Conservation (phyloP, 2,329 filamentous ascomycete species). For the Pseudogymnoascus pannorum region DNA sequence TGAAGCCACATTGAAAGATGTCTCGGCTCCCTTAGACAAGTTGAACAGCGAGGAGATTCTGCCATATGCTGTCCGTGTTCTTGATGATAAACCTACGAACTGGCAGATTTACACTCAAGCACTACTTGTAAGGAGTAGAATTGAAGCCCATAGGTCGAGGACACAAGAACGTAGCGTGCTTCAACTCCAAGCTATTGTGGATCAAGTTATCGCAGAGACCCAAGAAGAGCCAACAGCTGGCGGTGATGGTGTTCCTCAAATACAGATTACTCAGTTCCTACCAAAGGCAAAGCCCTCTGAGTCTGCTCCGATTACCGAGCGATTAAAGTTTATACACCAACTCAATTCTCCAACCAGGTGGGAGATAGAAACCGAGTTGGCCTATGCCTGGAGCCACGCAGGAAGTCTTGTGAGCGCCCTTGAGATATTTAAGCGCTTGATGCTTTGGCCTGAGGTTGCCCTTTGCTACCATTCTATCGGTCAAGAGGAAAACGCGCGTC, state of each 20-base stretch:
- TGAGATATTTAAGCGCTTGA: conserved; percentile 89
- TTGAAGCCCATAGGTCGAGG: conserved; percentile 79
- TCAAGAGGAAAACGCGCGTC: conserved; percentile 72
- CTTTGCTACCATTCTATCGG: conserved; percentile 56
- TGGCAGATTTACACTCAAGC: conserved; percentile 98
- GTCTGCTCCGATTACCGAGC: conserved; percentile 67
- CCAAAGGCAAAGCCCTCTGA: conserved; percentile 69
- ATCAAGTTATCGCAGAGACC: conserved; percentile 89
- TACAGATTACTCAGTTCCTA: conserved; percentile 68
- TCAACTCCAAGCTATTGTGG: conserved; percentile 89
- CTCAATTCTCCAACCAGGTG: conserved; percentile 80
- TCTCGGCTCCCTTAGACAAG: conserved; percentile 71
- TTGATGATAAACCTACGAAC: conserved; percentile 84
- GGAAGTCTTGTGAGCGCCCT: conserved; percentile 84
- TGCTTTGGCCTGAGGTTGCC: conserved; percentile 92
- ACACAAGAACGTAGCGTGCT: conserved; percentile 85
- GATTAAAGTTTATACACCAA: conserved; percentile 76
- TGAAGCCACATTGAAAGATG: conserved; percentile 82
- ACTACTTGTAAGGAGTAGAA: conserved; percentile 77
- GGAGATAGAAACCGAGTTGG: conserved; percentile 91
- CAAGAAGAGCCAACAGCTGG: conserved; percentile 20
- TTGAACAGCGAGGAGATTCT: conserved; percentile 90
- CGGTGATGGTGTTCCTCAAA: conserved; percentile 30
- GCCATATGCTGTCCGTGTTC: conserved; percentile 81
- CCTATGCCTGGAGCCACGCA: conserved; percentile 82